These are phyloP conservation scores for Rutstroemia sp. DNA, from an alignment of 2,329 filamentous ascomycete species.

Conservation along the genomic window DNA sequence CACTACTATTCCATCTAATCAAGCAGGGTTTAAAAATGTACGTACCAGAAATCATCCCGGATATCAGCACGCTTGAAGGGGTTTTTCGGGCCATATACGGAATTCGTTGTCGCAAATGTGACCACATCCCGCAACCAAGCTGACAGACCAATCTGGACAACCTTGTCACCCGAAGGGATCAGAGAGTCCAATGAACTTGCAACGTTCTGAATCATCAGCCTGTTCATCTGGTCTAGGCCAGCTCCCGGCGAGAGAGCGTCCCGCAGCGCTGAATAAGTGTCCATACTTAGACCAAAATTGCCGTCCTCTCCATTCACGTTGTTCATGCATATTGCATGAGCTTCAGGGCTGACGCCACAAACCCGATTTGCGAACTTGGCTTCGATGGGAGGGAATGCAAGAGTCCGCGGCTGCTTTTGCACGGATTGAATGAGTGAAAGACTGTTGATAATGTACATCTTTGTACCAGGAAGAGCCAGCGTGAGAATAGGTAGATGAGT, in stretches of 20 bases:
- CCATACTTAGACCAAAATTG: conserved; percentile 3
- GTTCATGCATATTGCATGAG: conserved; percentile 25
- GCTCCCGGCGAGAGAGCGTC: neutral
- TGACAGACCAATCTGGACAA: neutral
- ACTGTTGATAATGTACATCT: conserved; percentile 36
- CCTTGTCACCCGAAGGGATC: neutral
- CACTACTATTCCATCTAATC: conserved; percentile 17
- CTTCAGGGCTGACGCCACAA: conserved; percentile 22
- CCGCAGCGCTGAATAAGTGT: neutral
- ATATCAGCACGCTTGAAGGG: neutral
- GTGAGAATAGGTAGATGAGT: conserved; percentile 32
- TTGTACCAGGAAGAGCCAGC: conserved; percentile 34
- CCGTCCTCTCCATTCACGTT: conserved; percentile 32
- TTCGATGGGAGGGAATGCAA: conserved; percentile 34
- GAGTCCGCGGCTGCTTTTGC: conserved; percentile 32
- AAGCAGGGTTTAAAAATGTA: neutral
- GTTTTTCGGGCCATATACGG: conserved; percentile 8
- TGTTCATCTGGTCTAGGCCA: conserved; percentile 2
- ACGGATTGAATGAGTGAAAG: conserved; percentile 32
- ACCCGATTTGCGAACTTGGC: conserved; percentile 13
- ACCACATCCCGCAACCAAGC: neutral
- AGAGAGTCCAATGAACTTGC: neutral
- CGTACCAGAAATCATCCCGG: conserved; percentile 4
- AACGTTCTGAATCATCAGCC: neutral
- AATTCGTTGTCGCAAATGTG: neutral